Conservation (phyloP, 495 filamentous ascomycete genomes). For the Umbilicaria muhlenbergii region DNA sequence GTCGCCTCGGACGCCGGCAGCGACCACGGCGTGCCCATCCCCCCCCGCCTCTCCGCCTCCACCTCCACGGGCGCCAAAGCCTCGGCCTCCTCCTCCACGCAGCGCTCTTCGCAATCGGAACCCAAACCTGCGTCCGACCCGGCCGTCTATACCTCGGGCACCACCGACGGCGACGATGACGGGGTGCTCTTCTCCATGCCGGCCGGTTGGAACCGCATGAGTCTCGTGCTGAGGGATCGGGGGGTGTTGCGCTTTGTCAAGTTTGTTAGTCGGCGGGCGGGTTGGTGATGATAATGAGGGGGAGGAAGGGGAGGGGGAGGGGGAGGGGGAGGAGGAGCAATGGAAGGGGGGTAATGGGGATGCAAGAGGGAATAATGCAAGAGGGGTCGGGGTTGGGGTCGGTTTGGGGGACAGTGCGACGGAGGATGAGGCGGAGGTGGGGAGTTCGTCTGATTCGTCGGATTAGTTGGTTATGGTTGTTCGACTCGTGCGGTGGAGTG, state of each 20-base stretch:
- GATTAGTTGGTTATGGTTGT: no score
- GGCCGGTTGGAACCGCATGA: constrained; percentile 78
- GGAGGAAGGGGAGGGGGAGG: constrained; percentile 26
- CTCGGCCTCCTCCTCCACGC: background rate
- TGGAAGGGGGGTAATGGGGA: constrained; percentile 8
- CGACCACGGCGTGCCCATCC: constrained; percentile 10
- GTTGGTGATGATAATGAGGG: constrained; percentile 44
- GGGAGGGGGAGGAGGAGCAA: constrained; percentile 15
- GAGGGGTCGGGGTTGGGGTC: constrained; percentile 11
- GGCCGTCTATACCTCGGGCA: constrained; percentile 70
- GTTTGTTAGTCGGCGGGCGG: constrained; percentile 70
- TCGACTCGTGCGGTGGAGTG: no score
- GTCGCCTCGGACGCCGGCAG: constrained; percentile 3
- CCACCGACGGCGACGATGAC: constrained; percentile 62
- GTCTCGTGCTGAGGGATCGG: constrained; percentile 73
- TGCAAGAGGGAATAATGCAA: constrained; percentile 14
- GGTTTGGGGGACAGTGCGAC: constrained; percentile 7
- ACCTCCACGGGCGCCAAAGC: background rate
- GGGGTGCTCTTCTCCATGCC: constrained; percentile 82
- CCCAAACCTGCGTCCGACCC: constrained; percentile 39
- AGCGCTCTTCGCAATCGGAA: no score
- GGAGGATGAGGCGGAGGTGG: background rate
- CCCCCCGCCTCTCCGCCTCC: constrained; percentile 7
- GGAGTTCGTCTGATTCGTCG: background rate
- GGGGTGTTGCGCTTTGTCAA: constrained; percentile 88